Evolutionary conservation across 495 filamentous ascomycete species (phyloP).

Genomic region (Cryomyces minteri): DNA sequence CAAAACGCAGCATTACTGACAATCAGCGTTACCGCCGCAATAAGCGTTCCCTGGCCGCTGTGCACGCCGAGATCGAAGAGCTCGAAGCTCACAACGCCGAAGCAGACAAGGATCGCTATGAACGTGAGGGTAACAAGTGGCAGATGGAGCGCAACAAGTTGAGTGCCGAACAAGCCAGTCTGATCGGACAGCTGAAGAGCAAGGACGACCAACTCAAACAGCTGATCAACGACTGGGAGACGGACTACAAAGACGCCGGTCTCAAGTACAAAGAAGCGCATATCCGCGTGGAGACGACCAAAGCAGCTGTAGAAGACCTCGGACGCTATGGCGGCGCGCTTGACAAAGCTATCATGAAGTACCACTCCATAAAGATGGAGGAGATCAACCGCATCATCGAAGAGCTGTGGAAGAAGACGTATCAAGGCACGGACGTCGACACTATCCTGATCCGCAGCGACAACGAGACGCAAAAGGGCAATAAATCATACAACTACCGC

Average conservation of each 20-base stretch:
- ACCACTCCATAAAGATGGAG: constrained; percentile 91
- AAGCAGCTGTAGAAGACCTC: constrained; percentile 80
- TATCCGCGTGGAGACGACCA: constrained; percentile 83
- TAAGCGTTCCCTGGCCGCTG: constrained; percentile 41
- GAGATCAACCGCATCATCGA: constrained; percentile 91
- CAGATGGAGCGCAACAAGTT: constrained; percentile 42
- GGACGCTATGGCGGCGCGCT: constrained; percentile 61
- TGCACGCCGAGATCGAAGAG: constrained; percentile 52
- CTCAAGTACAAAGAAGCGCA: constrained; percentile 69
- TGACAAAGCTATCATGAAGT: constrained; percentile 93
- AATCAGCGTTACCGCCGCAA: constrained; percentile 71
- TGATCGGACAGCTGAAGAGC: constrained; percentile 54
- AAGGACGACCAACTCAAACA: constrained; percentile 64
- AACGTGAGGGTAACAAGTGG: constrained; percentile 42
- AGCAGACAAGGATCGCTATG: constrained; percentile 58
- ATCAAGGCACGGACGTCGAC: constrained; percentile 95
- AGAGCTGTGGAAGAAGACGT: constrained; percentile 91
- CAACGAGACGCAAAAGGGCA: constrained; percentile 53
- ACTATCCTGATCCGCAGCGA: constrained; percentile 89
- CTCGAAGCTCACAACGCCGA: constrained; percentile 67
- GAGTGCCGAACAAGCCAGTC: constrained; percentile 37
- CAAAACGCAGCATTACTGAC: constrained; percentile 64
- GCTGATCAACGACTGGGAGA: constrained; percentile 57
- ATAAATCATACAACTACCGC: constrained; percentile 88
- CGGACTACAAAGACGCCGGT: constrained; percentile 73